Evolutionary conservation across 2,329 filamentous ascomycete species (phyloP).

Genomic region (Xylaria sp.): DNA sequence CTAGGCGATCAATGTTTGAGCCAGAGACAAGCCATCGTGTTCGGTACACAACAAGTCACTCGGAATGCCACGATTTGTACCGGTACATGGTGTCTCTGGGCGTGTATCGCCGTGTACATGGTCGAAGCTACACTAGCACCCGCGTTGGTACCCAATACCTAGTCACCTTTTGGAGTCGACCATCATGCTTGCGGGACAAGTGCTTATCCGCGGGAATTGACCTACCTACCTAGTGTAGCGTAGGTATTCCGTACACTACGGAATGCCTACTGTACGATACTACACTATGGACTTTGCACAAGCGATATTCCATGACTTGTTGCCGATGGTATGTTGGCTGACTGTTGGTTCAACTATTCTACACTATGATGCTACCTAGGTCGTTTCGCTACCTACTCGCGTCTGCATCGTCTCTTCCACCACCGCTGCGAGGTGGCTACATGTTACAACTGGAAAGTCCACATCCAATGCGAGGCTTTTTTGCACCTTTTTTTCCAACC

Average conservation of each 20-base stretch:
- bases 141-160: conserved; percentile 17
- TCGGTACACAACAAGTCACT: conserved; percentile 5
- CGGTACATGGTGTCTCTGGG: background rate
- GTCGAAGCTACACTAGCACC: conserved; percentile 5
- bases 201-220: background rate
- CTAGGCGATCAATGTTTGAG: background rate
- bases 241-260: background rate
- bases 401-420: background rate
- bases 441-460: background rate
- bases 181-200: conserved; percentile 3
- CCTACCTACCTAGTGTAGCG: background rate
- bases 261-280: background rate
- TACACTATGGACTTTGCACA: background rate
- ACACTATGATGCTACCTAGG: background rate
- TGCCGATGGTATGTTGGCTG: background rate
- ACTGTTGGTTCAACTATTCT: background rate
- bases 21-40: background rate
- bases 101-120: conserved; percentile 16
- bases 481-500: conserved; percentile 30
- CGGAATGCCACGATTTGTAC: conserved; percentile 13
- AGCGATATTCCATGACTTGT: background rate
- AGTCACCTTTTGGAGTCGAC: background rate
- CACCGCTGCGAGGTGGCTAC: background rate
- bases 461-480: conserved; percentile 20
- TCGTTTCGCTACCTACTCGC: background rate